Conservation (phyloP, 2,329 filamentous ascomycete genomes). For the Lachnellula suecica region DNA sequence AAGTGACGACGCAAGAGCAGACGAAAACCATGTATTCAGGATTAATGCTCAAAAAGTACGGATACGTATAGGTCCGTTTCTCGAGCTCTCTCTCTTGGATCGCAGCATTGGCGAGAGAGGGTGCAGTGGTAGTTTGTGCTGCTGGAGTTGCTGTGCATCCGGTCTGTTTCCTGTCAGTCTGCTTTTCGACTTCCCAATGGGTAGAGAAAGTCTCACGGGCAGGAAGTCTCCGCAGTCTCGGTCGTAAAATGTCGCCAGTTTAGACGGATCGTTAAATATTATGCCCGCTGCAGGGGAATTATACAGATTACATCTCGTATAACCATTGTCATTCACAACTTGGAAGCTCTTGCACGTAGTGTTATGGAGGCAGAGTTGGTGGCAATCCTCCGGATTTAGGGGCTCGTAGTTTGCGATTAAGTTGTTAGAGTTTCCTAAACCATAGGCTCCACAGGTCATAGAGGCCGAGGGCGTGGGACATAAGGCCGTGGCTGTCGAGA, state of each 20-base stretch:
- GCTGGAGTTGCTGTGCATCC: background rate
- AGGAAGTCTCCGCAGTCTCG: background rate
- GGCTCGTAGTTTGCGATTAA: background rate
- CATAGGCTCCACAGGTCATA: background rate
- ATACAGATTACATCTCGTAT: slow-evolving; percentile 1
- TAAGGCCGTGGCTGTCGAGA: background rate
- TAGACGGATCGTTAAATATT: background rate
- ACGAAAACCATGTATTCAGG: background rate
- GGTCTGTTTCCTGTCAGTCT: background rate
- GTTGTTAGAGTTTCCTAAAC: background rate
- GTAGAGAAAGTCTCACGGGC: background rate
- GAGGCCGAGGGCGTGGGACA: background rate
- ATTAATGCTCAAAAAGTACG: background rate
- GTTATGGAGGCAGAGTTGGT: background rate
- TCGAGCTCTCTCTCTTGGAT: background rate
- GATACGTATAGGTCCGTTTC: background rate
- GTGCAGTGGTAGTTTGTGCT: background rate
- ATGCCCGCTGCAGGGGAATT: background rate
- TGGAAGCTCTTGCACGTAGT: background rate
- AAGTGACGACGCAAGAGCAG: background rate
- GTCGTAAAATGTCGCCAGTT: background rate
- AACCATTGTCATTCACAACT: background rate
- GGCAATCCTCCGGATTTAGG: background rate
- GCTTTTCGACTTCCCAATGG: background rate
- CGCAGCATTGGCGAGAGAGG: background rate